These are phyloP conservation scores for Trichodelitschia bisporula DNA, from an alignment of 495 filamentous ascomycete genomes.

Conservation along the genomic window DNA sequence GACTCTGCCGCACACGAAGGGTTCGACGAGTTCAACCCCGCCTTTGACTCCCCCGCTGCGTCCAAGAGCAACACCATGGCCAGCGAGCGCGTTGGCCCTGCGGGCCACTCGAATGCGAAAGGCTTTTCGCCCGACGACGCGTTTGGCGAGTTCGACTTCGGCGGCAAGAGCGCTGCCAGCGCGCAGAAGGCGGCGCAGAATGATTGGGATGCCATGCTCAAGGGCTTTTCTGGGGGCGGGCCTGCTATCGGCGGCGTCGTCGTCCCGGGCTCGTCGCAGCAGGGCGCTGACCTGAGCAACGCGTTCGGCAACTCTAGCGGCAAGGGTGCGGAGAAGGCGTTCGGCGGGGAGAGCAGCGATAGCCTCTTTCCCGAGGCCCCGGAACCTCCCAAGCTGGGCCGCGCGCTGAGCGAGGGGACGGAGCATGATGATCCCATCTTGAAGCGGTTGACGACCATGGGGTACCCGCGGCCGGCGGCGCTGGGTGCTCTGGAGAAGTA, in stretches of 20 bases:
- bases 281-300: not conserved
- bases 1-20: constrained; percentile 18
- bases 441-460: constrained; percentile 77
- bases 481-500: constrained; percentile 73
- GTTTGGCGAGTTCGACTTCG: constrained; percentile 24
- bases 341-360: constrained; percentile 5
- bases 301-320: not conserved
- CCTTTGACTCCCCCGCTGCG: constrained; percentile 27
- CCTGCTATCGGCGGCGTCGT: not conserved
- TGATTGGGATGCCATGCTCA: constrained; percentile 89
- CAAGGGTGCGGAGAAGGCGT: too few species aligned
- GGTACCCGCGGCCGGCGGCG: constrained; percentile 58
- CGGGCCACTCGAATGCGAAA: constrained; percentile 21
- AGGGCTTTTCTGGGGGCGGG: constrained; percentile 1
- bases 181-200: constrained; percentile 21
- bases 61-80: constrained; percentile 29
- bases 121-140: constrained; percentile 22
- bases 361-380: constrained; percentile 3
- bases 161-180: constrained; percentile 13
- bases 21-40: constrained; percentile 44
- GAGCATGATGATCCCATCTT: constrained; percentile 79
- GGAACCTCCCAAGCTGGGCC: constrained; percentile 24
- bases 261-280: not conserved
- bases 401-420: constrained; percentile 48
- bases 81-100: constrained; percentile 14